Base-by-base conservation (phyloP, 2,329 filamentous ascomycete genomes). In the Pseudogymnoascus sp. region DNA sequence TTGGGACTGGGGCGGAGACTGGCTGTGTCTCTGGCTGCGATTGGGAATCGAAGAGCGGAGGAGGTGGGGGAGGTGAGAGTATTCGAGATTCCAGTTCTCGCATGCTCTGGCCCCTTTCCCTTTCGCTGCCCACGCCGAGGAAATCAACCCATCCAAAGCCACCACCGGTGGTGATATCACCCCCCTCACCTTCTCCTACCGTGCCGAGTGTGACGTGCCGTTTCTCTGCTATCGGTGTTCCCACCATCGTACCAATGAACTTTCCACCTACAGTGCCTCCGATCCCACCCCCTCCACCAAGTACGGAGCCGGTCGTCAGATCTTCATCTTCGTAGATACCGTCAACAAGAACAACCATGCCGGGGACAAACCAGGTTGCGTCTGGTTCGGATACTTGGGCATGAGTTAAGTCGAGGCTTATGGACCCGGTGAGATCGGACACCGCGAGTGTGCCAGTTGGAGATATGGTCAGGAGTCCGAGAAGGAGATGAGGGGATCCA, bases 91-190 rank as follows among this genome's bases (percentile, higher is more conserved):
- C 67, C 35, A 59, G 68, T 57, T 64, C 67, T 60, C 90, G 85
- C 93, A 97, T 97, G 62, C 88, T 87, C 1, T 82, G 74, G 0
- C 93, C 92, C 1, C 88, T 84, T 6, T 91, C 91, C 50, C 91
- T 87, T 72, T 96, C 91, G 68, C 91, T 96, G 36, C 93, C 93
- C 1, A 94, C 83, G 5, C 93, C 94, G 1, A 97, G 79, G 70
- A 97, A 99, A 73, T 97, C 94, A 60, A 96, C 91, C 92, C 94
- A 99, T 43, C 94, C 94, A 70, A 97, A 97, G 0, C 90, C 90
- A 62, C 89, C 89, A 28, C 87, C 88, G 41, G 89, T 84, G 38
- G 83, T 85, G 64, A 83, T 78, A 25, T 73, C 71, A 62, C 83
- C 81, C 7, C n/a, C 37, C 18, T 77, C 75, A 9, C 80, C 80